Percentiles rank a stretch among this genome's conserved stretches.
Conservation (phyloP, 1,284 basidiomycete species). For the Ceratobasidium theobromae region DNA sequence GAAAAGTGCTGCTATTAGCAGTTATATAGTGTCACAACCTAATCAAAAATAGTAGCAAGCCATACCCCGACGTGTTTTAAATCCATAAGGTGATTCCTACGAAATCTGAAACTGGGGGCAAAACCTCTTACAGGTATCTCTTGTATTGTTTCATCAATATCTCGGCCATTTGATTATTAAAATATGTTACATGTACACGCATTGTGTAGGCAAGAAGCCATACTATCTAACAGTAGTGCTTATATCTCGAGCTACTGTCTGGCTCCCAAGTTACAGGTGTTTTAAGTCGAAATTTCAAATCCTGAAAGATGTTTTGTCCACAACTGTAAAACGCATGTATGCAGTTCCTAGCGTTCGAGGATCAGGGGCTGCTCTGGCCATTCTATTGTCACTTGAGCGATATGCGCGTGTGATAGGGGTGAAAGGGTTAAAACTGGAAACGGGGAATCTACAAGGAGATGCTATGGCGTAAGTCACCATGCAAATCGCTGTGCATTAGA, state of each 20-base stretch:
- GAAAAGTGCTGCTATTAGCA: no score
- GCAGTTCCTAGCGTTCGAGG: slow-evolving; percentile 12
- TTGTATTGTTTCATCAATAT: background rate
- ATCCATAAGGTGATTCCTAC: no score
- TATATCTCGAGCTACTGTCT: background rate
- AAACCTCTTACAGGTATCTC: background rate
- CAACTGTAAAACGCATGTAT: slow-evolving; percentile 25
- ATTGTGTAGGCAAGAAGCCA: background rate
- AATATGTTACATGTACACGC: background rate
- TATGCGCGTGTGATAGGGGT: slow-evolving; percentile 13
- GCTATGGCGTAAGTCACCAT: slow-evolving; percentile 3
- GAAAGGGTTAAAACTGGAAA: slow-evolving; percentile 6
- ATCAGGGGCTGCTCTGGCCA: slow-evolving; percentile 4
- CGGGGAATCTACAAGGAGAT: slow-evolving; percentile 3
- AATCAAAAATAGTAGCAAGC: no score
- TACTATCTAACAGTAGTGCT: background rate
- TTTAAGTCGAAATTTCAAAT: background rate
- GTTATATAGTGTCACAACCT: no score
- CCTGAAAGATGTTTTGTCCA: background rate
- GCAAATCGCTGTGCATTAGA: background rate
- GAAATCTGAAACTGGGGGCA: no score
- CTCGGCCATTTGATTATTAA: background rate
- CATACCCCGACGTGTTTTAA: no score
- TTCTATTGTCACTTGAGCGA: slow-evolving; percentile 8
- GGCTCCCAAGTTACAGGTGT: background rate